phyloP scores from a whole-genome alignment of 257 asterid genomes.

The Solanum arcanum region DNA sequence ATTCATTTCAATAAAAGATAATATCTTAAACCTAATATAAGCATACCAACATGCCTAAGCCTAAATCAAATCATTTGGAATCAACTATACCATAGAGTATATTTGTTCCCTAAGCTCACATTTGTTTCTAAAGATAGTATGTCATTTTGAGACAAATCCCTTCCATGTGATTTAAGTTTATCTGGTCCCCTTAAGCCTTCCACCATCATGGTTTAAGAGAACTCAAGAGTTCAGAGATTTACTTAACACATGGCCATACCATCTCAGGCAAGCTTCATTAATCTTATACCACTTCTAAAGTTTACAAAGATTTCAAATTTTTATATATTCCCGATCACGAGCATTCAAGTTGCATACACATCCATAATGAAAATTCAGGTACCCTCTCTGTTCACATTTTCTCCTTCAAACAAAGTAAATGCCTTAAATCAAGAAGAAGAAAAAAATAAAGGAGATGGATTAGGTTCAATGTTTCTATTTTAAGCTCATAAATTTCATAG shows the following conservation, averaged over 20 bases:
- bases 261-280: neutral
- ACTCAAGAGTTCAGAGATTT: neutral
- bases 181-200: neutral
- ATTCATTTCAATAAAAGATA: neutral
- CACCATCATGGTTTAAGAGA: neutral
- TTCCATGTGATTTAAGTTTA: neutral
- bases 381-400: neutral
- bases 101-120: neutral
- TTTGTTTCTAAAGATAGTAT: neutral
- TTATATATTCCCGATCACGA: neutral
- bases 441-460: neutral
- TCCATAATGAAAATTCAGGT: neutral
- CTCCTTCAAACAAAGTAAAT: neutral
- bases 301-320: neutral
- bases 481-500: neutral
- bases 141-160: neutral
- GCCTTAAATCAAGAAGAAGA: neutral
- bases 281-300: neutral
- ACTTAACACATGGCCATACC: neutral
- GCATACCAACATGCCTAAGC: neutral
- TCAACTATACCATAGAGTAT: neutral
- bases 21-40: neutral
- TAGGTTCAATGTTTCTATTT: neutral
- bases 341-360: neutral
- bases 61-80: neutral